Percentiles rank a stretch among this genome's conserved stretches.
Evolutionary conservation across 495 filamentous ascomycete genomes (phyloP).

Genomic region (Jackrogersella multiformis): DNA sequence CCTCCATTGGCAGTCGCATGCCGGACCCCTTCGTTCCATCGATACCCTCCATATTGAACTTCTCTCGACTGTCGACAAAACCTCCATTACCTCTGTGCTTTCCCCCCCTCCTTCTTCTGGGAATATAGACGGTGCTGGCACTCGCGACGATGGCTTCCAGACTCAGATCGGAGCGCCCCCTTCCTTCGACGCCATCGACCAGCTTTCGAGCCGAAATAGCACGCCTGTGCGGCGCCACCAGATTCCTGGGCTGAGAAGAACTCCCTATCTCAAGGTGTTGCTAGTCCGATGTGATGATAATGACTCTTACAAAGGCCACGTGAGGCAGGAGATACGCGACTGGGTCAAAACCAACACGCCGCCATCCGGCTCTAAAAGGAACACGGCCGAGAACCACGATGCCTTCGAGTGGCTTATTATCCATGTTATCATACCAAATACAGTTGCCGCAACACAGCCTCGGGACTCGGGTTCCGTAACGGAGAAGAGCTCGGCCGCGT

Average conservation of each 20-base stretch:
- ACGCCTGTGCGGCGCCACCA: slow-evolving; percentile 76
- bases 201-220: slow-evolving; percentile 31
- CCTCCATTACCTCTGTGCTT: slow-evolving; percentile 51
- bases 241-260: slow-evolving; percentile 91
- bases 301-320: slow-evolving; percentile 84
- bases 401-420: slow-evolving; percentile 97
- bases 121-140: slow-evolving; percentile 52
- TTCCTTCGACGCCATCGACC: slow-evolving; percentile 50
- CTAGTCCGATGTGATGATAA: slow-evolving; percentile 93
- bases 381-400: slow-evolving; percentile 79
- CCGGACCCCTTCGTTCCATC: slow-evolving; percentile 89
- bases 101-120: slow-evolving; percentile 50
- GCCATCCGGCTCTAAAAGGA: slow-evolving; percentile 56
- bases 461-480: slow-evolving; percentile 57
- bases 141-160: slow-evolving; percentile 62
- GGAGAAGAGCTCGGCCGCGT: slow-evolving; percentile 55
- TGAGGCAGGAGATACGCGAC: slow-evolving; percentile 80
- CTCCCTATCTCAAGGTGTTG: slow-evolving; percentile 92
- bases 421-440: slow-evolving; percentile 87
- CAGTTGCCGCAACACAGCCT: slow-evolving; percentile 75
- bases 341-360: slow-evolving; percentile 85
- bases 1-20: slow-evolving; percentile 95
- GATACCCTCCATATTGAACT: slow-evolving; percentile 90
- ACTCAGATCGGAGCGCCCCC: slow-evolving; percentile 49
- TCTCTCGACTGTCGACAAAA: slow-evolving; percentile 62